Evolutionary conservation across 768 basidiomycete species (phyloP).

Genomic region (Lentinus brumalis): DNA sequence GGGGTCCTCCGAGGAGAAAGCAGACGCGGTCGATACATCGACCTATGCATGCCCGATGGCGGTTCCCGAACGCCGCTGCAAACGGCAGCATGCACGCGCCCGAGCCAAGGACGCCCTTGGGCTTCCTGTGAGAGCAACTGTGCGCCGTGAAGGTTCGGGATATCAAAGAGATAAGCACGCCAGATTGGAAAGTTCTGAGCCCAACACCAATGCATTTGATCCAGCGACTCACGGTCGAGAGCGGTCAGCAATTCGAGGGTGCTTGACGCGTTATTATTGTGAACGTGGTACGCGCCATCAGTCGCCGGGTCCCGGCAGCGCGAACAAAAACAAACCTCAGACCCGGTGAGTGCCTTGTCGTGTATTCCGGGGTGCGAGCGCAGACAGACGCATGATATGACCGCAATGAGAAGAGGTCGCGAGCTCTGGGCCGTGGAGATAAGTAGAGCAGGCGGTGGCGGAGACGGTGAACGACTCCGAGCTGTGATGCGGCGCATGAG

Average conservation of each 20-base stretch:
- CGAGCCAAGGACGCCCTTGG: too few species aligned
- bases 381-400: too few species aligned
- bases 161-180: conserved; percentile 1
- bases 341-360: too few species aligned
- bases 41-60: too few species aligned
- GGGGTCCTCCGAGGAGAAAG: not conserved
- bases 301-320: not conserved
- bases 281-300: not conserved
- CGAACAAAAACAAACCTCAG: too few species aligned
- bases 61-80: not conserved
- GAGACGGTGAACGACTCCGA: too few species aligned
- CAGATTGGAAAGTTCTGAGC: not conserved
- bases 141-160: not conserved
- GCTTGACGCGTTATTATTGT: not conserved
- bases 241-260: not conserved
- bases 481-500: too few species aligned
- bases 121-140: not conserved
- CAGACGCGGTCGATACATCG: too few species aligned
- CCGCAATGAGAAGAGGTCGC: too few species aligned
- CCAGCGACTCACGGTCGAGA: not conserved
- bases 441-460: too few species aligned
- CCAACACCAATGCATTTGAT: not conserved
- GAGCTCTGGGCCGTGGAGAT: too few species aligned
- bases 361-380: too few species aligned
- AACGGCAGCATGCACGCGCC: not conserved